Evolutionary conservation across 257 asterid species (phyloP).

Genomic region (Solanum lignicaule): DNA sequence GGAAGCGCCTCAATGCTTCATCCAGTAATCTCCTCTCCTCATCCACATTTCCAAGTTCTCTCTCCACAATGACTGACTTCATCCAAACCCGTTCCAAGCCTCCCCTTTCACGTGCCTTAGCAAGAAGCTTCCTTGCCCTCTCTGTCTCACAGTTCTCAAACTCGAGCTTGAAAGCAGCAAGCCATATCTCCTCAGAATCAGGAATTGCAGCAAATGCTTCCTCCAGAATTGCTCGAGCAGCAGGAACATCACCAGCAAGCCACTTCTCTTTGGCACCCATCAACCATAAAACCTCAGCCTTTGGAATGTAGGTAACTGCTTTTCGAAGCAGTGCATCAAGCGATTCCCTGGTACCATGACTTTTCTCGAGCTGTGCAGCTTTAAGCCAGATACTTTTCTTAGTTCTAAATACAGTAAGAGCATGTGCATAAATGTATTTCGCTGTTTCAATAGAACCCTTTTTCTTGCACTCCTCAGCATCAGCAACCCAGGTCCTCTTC

Average conservation of each 20-base stretch:
- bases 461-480: constrained; percentile 92
- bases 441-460: constrained; percentile 91
- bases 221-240: constrained; percentile 85
- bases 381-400: constrained; percentile 97
- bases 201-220: constrained; percentile 99
- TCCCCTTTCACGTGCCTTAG: constrained; percentile 86
- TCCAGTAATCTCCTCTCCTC: constrained; percentile 73
- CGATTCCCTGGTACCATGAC: constrained; percentile 81
- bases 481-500: constrained; percentile 97
- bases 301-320: constrained; percentile 86
- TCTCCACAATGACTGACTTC: constrained; percentile 92
- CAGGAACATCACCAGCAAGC: constrained; percentile 96
- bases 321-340: constrained; percentile 68
- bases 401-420: constrained; percentile 67
- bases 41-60: constrained; percentile 65
- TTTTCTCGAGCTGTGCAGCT: constrained; percentile 97
- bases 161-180: constrained; percentile 96
- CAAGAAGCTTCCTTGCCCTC: constrained; percentile 82
- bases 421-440: constrained; percentile 74
- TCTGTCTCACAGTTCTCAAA: constrained; percentile 92
- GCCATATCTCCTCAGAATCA: constrained; percentile 92
- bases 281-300: constrained; percentile 86
- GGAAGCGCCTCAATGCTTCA: constrained; percentile 68
- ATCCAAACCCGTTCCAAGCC: constrained; percentile 96
- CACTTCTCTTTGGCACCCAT: constrained; percentile 99